Evolutionary conservation across 306 rosid genomes (phyloP).

Genomic region (Carpinus viminea): DNA sequence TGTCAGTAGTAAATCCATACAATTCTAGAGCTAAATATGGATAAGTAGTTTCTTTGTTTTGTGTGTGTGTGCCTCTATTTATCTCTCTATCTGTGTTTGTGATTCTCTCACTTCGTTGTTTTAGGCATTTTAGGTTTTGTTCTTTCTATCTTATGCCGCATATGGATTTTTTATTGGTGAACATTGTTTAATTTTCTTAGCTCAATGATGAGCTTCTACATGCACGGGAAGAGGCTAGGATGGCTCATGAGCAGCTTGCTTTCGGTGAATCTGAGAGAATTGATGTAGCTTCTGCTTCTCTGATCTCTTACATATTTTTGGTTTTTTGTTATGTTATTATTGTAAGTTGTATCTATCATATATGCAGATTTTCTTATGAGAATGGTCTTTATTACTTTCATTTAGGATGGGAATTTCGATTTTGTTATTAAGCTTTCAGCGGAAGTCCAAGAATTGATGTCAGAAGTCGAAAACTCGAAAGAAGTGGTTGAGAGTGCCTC

Average conservation of each 20-base stretch:
- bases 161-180: slow-evolving; percentile 24
- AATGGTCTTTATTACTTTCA: slow-evolving; percentile 34
- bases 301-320: slow-evolving; percentile 14
- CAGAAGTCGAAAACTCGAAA: slow-evolving; percentile 64
- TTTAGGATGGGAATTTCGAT: slow-evolving; percentile 60
- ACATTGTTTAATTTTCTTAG: slow-evolving; percentile 38
- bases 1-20: not conserved
- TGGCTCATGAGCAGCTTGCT: slow-evolving; percentile 56
- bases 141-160: slow-evolving; percentile 16
- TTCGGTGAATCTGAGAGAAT: slow-evolving; percentile 40
- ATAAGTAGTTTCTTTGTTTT: not conserved
- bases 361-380: slow-evolving; percentile 9
- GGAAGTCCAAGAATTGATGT: slow-evolving; percentile 58
- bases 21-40: not conserved
- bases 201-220: slow-evolving; percentile 62
- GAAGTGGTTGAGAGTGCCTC: slow-evolving; percentile 46
- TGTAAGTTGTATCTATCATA: slow-evolving; percentile 19
- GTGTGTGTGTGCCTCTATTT: not conserved
- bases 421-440: slow-evolving; percentile 40
- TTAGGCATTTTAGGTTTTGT: slow-evolving; percentile 7
- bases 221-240: slow-evolving; percentile 66
- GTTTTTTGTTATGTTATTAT: slow-evolving; percentile 8
- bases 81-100: not conserved
- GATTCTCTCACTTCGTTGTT: not conserved
- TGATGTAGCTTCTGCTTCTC: slow-evolving; percentile 31